These are phyloP conservation scores for Populus tomentosa DNA, from an alignment of 441 rosid species.

Conservation along the genomic window DNA sequence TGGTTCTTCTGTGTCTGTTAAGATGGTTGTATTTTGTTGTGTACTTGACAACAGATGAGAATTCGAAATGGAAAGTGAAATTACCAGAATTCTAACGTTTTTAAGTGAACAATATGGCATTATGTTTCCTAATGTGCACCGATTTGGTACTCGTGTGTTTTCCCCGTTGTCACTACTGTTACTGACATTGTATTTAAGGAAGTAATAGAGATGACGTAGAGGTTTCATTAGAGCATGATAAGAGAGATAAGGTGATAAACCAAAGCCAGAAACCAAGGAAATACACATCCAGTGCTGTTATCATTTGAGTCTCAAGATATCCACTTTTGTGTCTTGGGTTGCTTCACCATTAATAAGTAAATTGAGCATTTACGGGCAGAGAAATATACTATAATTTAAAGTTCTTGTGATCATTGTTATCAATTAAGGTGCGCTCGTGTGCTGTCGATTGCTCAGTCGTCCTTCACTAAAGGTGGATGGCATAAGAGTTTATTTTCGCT, in stretches of 20 bases:
- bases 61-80: slow-evolving; percentile 7
- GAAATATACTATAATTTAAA: not conserved
- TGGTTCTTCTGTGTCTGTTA: slow-evolving; percentile 14
- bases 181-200: not conserved
- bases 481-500: not conserved
- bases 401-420: not conserved
- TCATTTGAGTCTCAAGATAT: not conserved
- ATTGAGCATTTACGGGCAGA: not conserved
- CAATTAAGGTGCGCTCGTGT: not conserved
- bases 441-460: not conserved
- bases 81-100: slow-evolving; percentile 3
- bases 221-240: not conserved
- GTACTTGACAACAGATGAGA: slow-evolving; percentile 15
- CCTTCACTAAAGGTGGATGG: not conserved
- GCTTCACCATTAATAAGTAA: not conserved
- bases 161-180: not conserved
- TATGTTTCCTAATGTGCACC: not conserved
- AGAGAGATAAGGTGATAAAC: not conserved
- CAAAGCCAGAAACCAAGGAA: not conserved
- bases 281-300: not conserved
- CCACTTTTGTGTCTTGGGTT: not conserved
- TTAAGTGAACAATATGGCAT: not conserved
- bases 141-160: not conserved
- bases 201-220: not conserved
- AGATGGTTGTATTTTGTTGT: slow-evolving; percentile 22